Base-by-base conservation (phyloP, 768 basidiomycete genomes). In the Lyophyllum shimeji region DNA sequence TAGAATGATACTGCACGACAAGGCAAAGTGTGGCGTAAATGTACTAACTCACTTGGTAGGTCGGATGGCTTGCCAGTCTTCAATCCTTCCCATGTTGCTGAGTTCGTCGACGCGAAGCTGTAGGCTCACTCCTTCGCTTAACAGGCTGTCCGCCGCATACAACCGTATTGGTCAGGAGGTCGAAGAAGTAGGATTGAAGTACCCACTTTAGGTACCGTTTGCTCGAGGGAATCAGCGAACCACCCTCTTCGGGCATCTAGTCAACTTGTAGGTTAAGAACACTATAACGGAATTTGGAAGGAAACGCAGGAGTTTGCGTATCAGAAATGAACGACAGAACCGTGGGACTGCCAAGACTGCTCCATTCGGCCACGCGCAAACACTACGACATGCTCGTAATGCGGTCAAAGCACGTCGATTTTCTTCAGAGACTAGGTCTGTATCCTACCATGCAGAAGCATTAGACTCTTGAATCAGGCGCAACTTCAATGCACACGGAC, bases 111-210 rank as follows among this genome's bases (percentile, higher is more conserved):
- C 12, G 7, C 44, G 40, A 0, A 52, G 15, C 15, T 47, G 29
- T n/a, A 60, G 12, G n/a, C 45, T 50, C 25, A 62, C 53, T 9
- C 48, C 59, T 43, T 57, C 50, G 7, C 20, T 25, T 37, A 60
- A 45, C 18, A 18, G 33, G 12, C 61, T 62, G 31, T 27, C 18
- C 21, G 37, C 25, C 21, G 12, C 34, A 24, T 7, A 20, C 25
- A 20, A 33, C n/a, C 7, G 27, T 45, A 29, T 40, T 21, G 50
- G 17, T n/a, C 20, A 18, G 34, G 20, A 9, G 34, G 2, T 40
- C 39, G n/a, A 3, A n/a, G 37, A 7, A 15, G 37, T 23, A 29
- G 46, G 21, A 12, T 20, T 17, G 4, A 39, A 50, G 42, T 17
- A 50, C 48, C 49, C 23, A 56, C 54, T 50, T 34, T 18, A 50